Base-by-base conservation (phyloP, 108 stramenopile species). In the Pseudonitzschia pungens region DNA sequence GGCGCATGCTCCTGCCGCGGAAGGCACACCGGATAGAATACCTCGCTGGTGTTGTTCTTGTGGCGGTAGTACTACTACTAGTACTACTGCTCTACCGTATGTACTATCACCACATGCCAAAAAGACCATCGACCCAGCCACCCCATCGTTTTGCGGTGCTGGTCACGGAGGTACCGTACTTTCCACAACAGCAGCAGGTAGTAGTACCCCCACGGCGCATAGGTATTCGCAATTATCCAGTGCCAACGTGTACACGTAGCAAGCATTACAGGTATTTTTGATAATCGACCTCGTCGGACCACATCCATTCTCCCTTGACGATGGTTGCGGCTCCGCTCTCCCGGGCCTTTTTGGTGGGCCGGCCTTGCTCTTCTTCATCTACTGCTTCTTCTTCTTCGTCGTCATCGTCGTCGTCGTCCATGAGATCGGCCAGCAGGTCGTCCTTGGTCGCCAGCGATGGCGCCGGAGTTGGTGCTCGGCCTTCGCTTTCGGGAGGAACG, bases 341-440 rank as follows among this genome's bases (percentile, higher is more conserved):
- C 28, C 27, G 48, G 26, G 66, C 45, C 45, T 62, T 57, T 52
- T 73, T 62, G 29, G 44, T n/a, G 5, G 60, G 44, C 22, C 53
- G 57, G 22, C 50, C 26, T 27, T n/a, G 42, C n/a, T 80, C 60
- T 2, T 73, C 80, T 16, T 83, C 54, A 20, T 85, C 84, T n/a
- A n/a, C n/a, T n/a, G n/a, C n/a, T n/a, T n/a, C 57, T 29, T 80
- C 60, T 2, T 73, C 80, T 16, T 83, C 54, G 21, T 85, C 84
- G 44, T 83, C 57, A 3, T 62, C 60, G 65, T 81, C 80, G 44
- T 83, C 83, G 42, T 89, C 88, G 24, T 90, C 87, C 68, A 87
- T 83, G 59, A 94, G 71, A 78, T 94, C 93, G 22, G 84, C 84
- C 76, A 94, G 71, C 28, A 94, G 68, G 73, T 94, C 93, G 36